phyloP scores from a whole-genome alignment of 2,329 filamentous ascomycete species.

The Bipolaris gigantea region DNA sequence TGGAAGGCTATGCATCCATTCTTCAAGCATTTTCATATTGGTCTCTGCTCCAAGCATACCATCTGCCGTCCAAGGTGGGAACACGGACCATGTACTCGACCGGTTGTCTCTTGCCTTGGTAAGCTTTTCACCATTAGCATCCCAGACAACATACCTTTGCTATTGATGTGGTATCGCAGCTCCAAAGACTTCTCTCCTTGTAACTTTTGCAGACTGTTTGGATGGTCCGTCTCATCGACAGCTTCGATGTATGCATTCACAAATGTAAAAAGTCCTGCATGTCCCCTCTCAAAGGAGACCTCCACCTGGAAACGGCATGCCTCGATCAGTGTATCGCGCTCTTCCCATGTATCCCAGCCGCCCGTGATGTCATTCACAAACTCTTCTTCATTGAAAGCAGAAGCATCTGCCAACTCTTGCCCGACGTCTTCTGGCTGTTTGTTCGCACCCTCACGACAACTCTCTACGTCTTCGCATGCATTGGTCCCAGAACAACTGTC shows the following conservation, averaged over 20 bases:
- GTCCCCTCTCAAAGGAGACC: slow-evolving; percentile 8
- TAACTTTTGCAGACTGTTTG: not conserved
- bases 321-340: slow-evolving; percentile 7
- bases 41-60: not conserved
- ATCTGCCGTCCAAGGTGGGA: not conserved
- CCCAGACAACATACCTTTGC: not conserved
- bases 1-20: not conserved
- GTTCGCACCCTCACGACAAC: not conserved
- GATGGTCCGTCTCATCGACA: not conserved
- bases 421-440: not conserved
- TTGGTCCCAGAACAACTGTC: slow-evolving; percentile 1
- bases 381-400: slow-evolving; percentile 10
- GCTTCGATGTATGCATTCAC: slow-evolving; percentile 9
- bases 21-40: not conserved
- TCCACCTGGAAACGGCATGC: slow-evolving; percentile 1
- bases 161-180: not conserved
- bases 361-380: slow-evolving; percentile 5
- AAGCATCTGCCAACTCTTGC: not conserved
- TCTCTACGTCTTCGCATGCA: not conserved
- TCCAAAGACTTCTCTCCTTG: not conserved
- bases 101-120: not conserved
- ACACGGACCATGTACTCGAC: not conserved
- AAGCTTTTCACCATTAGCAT: not conserved
- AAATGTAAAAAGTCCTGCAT: slow-evolving; percentile 6
- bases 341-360: slow-evolving; percentile 10